phyloP scores from a whole-genome alignment of 345 rosid genomes.

The Euphorbia tirucalli region DNA sequence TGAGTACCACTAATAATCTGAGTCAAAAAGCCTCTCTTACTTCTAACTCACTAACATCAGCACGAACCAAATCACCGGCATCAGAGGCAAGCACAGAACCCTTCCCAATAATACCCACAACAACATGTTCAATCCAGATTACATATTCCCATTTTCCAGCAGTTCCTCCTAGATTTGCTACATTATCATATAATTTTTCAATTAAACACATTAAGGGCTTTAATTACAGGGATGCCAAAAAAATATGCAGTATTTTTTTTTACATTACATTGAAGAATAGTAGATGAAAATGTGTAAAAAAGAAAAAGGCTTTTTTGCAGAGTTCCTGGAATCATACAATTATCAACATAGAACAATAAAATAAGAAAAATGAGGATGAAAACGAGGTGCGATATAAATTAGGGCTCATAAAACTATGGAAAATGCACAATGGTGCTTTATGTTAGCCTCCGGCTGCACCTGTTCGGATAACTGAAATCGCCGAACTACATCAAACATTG shows the following conservation, averaged over 20 bases:
- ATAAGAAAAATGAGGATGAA: neutral
- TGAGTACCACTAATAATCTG: too few species aligned
- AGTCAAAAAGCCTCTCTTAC: too few species aligned
- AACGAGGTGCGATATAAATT: neutral
- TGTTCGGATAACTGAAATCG: constrained; percentile 4
- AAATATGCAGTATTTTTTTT: neutral
- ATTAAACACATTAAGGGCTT: neutral
- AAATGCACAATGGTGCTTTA: constrained; percentile 21
- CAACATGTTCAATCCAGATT: too few species aligned
- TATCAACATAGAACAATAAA: neutral
- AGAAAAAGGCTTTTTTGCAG: neutral
- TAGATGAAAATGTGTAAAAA: neutral
- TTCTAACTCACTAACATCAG: too few species aligned
- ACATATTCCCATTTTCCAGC: too few species aligned
- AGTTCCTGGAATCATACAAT: neutral
- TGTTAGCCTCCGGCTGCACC: constrained; percentile 8
- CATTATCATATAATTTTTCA: too few species aligned
- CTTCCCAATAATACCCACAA: too few species aligned
- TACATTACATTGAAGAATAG: neutral
- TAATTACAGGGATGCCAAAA: neutral
- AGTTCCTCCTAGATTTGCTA: too few species aligned
- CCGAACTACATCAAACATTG: constrained; percentile 33
- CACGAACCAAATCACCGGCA: too few species aligned
- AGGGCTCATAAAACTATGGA: constrained; percentile 5
- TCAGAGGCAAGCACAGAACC: too few species aligned